Conservation (phyloP, 2,329 filamentous ascomycete genomes). For the Alternaria triticimaculans region DNA sequence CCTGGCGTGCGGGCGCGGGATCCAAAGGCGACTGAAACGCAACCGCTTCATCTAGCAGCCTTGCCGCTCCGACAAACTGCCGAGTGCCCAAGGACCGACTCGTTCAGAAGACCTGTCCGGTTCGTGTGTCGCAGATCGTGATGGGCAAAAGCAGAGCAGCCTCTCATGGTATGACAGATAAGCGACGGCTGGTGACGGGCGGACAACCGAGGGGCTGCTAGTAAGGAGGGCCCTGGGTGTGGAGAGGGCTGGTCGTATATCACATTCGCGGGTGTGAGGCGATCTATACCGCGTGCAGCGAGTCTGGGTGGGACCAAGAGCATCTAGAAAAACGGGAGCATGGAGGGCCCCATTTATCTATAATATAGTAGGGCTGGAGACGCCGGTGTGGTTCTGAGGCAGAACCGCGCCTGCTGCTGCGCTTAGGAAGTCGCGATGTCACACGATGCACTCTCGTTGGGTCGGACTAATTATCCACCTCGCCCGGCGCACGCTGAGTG, state of each 20-base stretch:
- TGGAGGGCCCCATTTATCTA: slow-evolving; percentile 7
- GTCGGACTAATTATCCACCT: neutral
- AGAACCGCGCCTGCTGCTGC: neutral
- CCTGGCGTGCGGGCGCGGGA: neutral
- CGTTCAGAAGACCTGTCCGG: neutral
- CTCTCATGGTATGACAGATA: slow-evolving; percentile 26
- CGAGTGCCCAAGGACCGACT: neutral
- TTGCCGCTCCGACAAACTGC: slow-evolving; percentile 8
- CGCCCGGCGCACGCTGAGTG: neutral
- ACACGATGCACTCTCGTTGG: neutral
- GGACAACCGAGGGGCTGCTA: slow-evolving; percentile 15
- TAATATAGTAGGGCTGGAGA: slow-evolving; percentile 15
- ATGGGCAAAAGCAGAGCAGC: slow-evolving; percentile 26
- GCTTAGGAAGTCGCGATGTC: neutral
- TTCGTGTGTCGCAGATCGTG: neutral
- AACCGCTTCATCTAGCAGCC: slow-evolving; percentile 6
- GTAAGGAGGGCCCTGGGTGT: slow-evolving; percentile 21
- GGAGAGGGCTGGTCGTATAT: slow-evolving; percentile 5
- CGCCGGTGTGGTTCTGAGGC: slow-evolving; percentile 8
- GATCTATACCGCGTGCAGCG: neutral
- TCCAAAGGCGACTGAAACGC: slow-evolving; percentile 5
- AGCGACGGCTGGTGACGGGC: slow-evolving; percentile 6
- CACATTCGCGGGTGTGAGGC: neutral
- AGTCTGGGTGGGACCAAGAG: neutral
- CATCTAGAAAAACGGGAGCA: slow-evolving; percentile 1